phyloP scores from a whole-genome alignment of 83 land plant species.

The Thuja plicata region DNA sequence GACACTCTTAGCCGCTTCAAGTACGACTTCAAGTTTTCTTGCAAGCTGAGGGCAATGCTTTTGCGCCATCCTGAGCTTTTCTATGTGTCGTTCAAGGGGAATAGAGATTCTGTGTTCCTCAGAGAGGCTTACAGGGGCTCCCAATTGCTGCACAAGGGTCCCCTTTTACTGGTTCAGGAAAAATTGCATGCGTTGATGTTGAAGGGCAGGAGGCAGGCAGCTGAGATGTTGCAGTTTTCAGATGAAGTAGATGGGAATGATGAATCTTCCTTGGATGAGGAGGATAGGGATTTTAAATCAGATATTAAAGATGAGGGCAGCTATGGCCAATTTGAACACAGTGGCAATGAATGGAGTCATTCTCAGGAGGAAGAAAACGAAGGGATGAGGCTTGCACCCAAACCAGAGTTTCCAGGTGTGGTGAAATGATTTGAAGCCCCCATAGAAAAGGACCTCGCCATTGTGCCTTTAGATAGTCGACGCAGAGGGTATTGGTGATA shows the following conservation, averaged over 20 bases:
- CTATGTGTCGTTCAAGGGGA: conserved; percentile 77
- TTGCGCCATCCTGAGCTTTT: conserved; percentile 88
- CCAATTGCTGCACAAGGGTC: conserved; percentile 56
- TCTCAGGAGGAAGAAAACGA: conserved; percentile 11
- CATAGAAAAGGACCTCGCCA: neutral
- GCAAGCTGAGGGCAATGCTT: conserved; percentile 68
- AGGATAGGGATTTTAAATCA: conserved; percentile 16
- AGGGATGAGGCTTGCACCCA: neutral
- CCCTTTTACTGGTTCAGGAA: conserved; percentile 44
- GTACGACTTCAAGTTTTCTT: conserved; percentile 80
- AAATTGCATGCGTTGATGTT: conserved; percentile 43
- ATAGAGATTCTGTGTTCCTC: conserved; percentile 71
- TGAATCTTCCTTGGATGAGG: conserved; percentile 15
- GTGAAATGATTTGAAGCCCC: neutral
- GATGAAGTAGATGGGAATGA: conserved; percentile 26
- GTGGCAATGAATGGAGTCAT: conserved; percentile 19
- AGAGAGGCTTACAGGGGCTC: conserved; percentile 78
- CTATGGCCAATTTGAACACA: conserved; percentile 18
- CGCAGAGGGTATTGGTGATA: conserved; percentile 1
- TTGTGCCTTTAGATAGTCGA: neutral
- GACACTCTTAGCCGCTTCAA: conserved; percentile 82
- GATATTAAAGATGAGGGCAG: conserved; percentile 27
- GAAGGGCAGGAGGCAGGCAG: conserved; percentile 40
- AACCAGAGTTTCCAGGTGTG: conserved; percentile 6
- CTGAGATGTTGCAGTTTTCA: neutral